Base-by-base conservation (phyloP, 2,329 filamentous ascomycete genomes). In the Cordyceps farinosa region DNA sequence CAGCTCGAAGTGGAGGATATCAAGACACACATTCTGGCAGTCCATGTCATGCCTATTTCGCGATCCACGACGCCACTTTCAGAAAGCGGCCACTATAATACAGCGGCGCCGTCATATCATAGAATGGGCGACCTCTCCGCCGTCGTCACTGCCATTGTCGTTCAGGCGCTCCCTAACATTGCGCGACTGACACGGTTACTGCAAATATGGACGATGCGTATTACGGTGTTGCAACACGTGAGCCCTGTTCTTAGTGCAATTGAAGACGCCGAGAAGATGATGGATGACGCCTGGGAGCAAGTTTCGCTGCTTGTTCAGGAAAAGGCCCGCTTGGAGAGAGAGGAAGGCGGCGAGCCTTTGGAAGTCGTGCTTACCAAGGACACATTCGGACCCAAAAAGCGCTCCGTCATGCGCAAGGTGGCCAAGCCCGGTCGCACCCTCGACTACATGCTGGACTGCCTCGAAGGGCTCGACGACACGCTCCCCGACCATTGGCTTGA, bases 101-200 rank as follows among this genome's bases (percentile, higher is more conserved):
- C 44, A 22, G n/a, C 59, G 3, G 34, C 51, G 30, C 51, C 59
- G 22, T 55, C 51, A 9, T 90, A 90, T 74, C 85, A 84, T 66
- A 87, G 84, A 65, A 86, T 98, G 80, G 92, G 95, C 69, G 95
- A 98, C 74, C 87, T 97, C 70, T 93, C 92, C 9, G 91, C 94
- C 30, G 84, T 98, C 53, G 85, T 98, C 63, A 97, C 95, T 1
- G 91, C 93, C 34, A 96, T 94, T 40, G 90, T 97, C 22, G 78
- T 99, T n/a, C 91, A 95, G 71, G 87, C 92, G 3, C 81, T 99
- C 27, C 95, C 95, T 1, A 88, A 90, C 64, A 78, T 97, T 48
- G 89, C 91, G 10, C 87, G 84, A 61, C 77, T 99, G 29, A 87
- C 86, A 61, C 83, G 84, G 9, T 76, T 96, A n/a, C 79, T 98